Evolutionary conservation across 164 flowering plant species (phyloP).

Genomic region (Stephania cephalantha): DNA sequence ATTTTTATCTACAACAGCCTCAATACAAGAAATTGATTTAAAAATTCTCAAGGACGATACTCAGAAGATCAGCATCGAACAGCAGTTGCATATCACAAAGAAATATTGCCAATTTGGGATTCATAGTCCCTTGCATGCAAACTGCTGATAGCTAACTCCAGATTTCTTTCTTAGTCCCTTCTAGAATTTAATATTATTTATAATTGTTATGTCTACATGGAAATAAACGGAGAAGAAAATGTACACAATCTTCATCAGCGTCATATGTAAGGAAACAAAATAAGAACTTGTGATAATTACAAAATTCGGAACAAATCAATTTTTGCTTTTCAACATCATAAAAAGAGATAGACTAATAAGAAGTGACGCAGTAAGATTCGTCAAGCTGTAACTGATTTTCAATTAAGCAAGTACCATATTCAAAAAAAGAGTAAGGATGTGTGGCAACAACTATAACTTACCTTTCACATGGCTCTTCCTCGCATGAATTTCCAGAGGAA

Average conservation of each 20-base stretch:
- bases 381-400: background rate
- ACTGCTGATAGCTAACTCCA: background rate
- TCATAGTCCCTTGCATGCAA: background rate
- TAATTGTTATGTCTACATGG: background rate
- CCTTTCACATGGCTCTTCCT: constrained; percentile 80
- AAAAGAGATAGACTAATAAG: background rate
- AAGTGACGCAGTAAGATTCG: background rate
- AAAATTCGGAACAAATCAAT: background rate
- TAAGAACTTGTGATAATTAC: background rate
- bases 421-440: too few species aligned
- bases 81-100: background rate
- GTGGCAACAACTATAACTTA: constrained; percentile 18
- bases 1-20: background rate
- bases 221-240: background rate
- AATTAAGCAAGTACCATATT: too few species aligned
- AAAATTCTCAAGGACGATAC: background rate
- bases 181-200: background rate
- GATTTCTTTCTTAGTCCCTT: background rate
- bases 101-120: background rate
- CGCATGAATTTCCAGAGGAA: constrained; percentile 91
- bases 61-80: background rate
- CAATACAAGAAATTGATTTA: background rate
- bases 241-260: background rate
- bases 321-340: background rate
- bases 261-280: background rate